Base-by-base conservation (phyloP, 768 basidiomycete genomes). In the Boletus coccyginus region DNA sequence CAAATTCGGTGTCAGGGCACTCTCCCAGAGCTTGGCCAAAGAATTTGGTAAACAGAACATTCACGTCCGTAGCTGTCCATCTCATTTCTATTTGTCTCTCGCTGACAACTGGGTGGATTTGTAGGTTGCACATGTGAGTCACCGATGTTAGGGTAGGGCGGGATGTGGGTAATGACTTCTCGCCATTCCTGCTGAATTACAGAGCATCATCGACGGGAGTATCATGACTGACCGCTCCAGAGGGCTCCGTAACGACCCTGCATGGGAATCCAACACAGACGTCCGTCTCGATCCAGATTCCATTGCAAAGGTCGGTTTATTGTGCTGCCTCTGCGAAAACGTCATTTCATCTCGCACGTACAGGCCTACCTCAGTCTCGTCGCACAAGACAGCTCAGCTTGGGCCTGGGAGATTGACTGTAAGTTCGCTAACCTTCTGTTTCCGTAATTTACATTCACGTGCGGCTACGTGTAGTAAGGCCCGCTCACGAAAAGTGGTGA, bases 371-470 rank as follows among this genome's bases (percentile, higher is more conserved):
- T 87, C 35, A 81, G 81, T 65, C 81, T 92, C 19, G 79, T 75
- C 8, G 79, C 83, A 49, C 90, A 90, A 71, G 86, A 88, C 50
- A 78, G 81, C 31, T 86, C 86, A 40, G 80, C 86, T 7, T 88
- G 81, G 86, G 85, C 87, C 10, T 92, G 88, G 87, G 89, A 91
- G 66, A 76, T 92, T 31, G 89, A 91, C 59, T 74, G 88, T 90
- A 64, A 75, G 87, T 73, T 3, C 48, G 19, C 24, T 43, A 6
- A 17, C 16, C 9, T 43, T 33, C 4, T 36, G 2, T 44, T 38
- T 13, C 19, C 8, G 2, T 27, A 33, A 47, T 38, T 29, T 13
- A 7, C 33, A 13, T 35, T 52, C 1, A 49, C 48, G 7, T 27
- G n/a, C 31, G 29, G 29, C 24, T 21, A 24, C 9, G 50, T 3